These are phyloP conservation scores for Pythium aquatile DNA, from an alignment of 352 stramenopile genomes.

Conservation along the genomic window DNA sequence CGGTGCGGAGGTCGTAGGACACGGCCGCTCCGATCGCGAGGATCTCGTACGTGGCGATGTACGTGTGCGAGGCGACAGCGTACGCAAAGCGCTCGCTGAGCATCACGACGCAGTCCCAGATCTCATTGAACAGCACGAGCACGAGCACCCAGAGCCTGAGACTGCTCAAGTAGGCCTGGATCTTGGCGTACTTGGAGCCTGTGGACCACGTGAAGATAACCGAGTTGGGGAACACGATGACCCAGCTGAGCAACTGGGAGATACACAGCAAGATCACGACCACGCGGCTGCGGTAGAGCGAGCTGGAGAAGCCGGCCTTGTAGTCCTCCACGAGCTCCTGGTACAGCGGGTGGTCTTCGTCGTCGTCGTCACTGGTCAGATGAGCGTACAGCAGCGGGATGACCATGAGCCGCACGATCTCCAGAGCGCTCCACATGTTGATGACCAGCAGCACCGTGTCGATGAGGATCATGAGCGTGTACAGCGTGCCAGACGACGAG, in stretches of 20 bases:
- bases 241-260: slow-evolving; percentile 46
- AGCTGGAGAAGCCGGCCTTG: slow-evolving; percentile 28
- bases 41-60: slow-evolving; percentile 24
- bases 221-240: slow-evolving; percentile 53
- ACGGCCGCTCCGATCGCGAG: slow-evolving; percentile 18
- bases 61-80: slow-evolving; percentile 9
- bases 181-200: slow-evolving; percentile 26
- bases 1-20: slow-evolving; percentile 8
- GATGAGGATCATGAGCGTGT: slow-evolving; percentile 20
- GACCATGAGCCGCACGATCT: slow-evolving; percentile 20
- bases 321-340: slow-evolving; percentile 1
- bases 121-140: slow-evolving; percentile 20
- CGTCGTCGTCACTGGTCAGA: background rate
- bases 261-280: slow-evolving; percentile 29
- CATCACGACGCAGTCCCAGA: slow-evolving; percentile 24
- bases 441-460: slow-evolving; percentile 23
- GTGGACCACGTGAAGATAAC: slow-evolving; percentile 42
- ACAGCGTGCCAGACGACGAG: slow-evolving; percentile 21
- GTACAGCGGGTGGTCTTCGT: background rate
- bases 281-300: slow-evolving; percentile 43
- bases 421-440: slow-evolving; percentile 18
- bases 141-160: slow-evolving; percentile 24
- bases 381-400: slow-evolving; percentile 8
- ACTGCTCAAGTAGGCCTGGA: slow-evolving; percentile 43
- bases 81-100: slow-evolving; percentile 21